phyloP scores from a whole-genome alignment of 495 filamentous ascomycete genomes.

The Chaetomium cochliodes region DNA sequence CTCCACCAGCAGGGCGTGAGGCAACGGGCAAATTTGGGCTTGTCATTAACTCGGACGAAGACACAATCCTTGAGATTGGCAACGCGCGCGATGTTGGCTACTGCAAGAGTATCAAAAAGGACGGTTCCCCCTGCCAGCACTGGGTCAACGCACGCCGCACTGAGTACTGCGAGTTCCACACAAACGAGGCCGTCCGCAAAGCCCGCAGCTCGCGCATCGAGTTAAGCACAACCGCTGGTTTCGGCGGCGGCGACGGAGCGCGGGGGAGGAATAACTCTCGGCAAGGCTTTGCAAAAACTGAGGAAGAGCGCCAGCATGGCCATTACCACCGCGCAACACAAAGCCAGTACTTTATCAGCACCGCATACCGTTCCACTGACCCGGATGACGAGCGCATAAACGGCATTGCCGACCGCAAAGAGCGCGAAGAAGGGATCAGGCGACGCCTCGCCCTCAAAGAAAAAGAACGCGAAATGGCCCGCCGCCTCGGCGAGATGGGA shows the following conservation, averaged over 20 bases:
- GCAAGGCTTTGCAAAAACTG: conserved; percentile 17
- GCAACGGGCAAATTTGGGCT: conserved; percentile 83
- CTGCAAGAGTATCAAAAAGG: conserved; percentile 80
- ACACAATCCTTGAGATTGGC: conserved; percentile 88
- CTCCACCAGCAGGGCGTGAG: conserved; percentile 66
- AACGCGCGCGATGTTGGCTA: conserved; percentile 80
- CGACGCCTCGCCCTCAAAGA: conserved; percentile 68
- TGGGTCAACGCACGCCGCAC: conserved; percentile 90
- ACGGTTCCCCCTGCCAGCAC: conserved; percentile 72
- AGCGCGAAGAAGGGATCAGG: conserved; percentile 65
- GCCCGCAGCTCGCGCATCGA: conserved; percentile 73
- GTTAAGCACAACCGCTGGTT: conserved; percentile 61
- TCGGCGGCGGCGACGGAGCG: conserved; percentile 39
- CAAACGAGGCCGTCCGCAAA: conserved; percentile 73
- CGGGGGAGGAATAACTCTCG: conserved; percentile 35
- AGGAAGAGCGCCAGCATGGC: conserved; percentile 29
- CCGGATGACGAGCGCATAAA: conserved; percentile 65
- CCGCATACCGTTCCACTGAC: conserved; percentile 53
- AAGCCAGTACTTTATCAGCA: conserved; percentile 58
- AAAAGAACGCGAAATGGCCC: conserved; percentile 77
- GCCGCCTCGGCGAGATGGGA: conserved; percentile 60
- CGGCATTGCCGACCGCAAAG: conserved; percentile 51
- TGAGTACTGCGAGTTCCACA: conserved; percentile 90
- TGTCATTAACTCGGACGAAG: conserved; percentile 75
- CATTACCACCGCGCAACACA: conserved; percentile 60